Conservation (phyloP, 2,329 filamentous ascomycete genomes). For the Cephalotrichum gorgonifer region DNA sequence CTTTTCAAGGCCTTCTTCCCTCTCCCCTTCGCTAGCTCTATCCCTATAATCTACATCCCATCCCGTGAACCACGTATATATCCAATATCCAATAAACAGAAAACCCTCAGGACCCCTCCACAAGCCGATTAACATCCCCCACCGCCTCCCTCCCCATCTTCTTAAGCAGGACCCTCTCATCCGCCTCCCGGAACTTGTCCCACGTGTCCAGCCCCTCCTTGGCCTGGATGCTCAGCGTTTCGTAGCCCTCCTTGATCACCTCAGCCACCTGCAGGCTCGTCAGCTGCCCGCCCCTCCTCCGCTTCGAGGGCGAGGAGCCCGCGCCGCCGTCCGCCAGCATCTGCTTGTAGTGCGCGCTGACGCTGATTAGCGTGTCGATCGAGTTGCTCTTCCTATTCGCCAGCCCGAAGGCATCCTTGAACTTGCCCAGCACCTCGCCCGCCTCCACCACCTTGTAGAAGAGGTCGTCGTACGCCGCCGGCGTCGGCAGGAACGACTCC, state of each 20-base stretch:
- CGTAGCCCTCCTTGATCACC: conserved; percentile 93
- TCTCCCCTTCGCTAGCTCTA: neutral
- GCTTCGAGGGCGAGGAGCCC: conserved; percentile 25
- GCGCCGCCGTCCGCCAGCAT: conserved; percentile 53
- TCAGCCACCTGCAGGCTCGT: conserved; percentile 77
- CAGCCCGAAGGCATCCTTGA: conserved; percentile 65
- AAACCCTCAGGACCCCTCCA: conserved; percentile 20
- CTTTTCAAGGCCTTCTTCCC: too few species aligned
- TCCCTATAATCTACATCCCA: neutral
- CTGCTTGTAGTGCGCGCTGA: conserved; percentile 78
- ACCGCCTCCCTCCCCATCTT: conserved; percentile 75
- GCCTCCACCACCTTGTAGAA: conserved; percentile 98
- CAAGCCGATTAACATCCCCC: conserved; percentile 40
- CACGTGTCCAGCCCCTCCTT: conserved; percentile 79
- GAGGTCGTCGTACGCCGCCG: conserved; percentile 84
- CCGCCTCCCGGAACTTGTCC: conserved; percentile 78
- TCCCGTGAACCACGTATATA: too few species aligned
- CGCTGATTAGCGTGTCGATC: conserved; percentile 74
- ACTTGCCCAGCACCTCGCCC: conserved; percentile 70
- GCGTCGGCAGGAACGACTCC: conserved; percentile 81
- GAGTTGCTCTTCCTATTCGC: conserved; percentile 52
- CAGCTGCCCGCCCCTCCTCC: conserved; percentile 45
- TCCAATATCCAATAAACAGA: neutral
- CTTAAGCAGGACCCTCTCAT: conserved; percentile 77
- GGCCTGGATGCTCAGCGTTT: conserved; percentile 83